Evolutionary conservation across 495 filamentous ascomycete species (phyloP).

Genomic region (Penicillium maclennaniae): DNA sequence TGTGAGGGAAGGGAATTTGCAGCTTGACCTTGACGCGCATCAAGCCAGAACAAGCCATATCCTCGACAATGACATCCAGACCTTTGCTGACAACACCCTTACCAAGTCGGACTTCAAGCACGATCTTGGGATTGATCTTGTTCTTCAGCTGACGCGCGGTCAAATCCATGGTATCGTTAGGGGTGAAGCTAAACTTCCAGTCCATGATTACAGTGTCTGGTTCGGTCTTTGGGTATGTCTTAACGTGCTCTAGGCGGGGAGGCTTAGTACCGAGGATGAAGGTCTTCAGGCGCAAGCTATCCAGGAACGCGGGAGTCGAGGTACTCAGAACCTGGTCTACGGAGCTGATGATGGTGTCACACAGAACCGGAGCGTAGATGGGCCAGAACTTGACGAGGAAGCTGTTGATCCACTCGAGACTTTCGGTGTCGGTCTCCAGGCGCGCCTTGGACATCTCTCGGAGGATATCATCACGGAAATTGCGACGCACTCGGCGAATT

Average conservation of each 20-base stretch:
- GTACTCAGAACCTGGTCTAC: constrained; percentile 95
- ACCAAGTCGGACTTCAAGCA: constrained; percentile 87
- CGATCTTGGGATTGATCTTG: constrained; percentile 95
- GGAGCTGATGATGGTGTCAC: constrained; percentile 83
- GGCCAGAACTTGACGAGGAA: constrained; percentile 99
- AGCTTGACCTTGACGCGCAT: constrained; percentile 98
- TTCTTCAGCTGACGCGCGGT: constrained; percentile 85
- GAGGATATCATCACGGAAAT: constrained; percentile 90
- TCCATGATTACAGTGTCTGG: constrained; percentile 98
- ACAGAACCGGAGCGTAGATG: constrained; percentile 92
- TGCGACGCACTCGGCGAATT: constrained; percentile 85
- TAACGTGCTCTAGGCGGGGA: constrained; percentile 92
- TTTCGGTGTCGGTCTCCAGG: constrained; percentile 89
- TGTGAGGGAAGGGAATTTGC: constrained; percentile 90
- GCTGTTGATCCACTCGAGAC: constrained; percentile 98
- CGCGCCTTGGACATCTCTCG: constrained; percentile 89
- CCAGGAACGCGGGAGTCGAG: constrained; percentile 84
- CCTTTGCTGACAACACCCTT: constrained; percentile 96
- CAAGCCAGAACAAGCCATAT: constrained; percentile 89
- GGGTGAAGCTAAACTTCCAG: constrained; percentile 99
- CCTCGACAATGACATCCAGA: constrained; percentile 94
- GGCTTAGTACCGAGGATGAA: constrained; percentile 94
- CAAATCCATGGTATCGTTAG: constrained; percentile 88
- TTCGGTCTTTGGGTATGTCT: constrained; percentile 93
- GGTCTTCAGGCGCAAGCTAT: constrained; percentile 84